phyloP scores from a whole-genome alignment of 768 basidiomycete species.

The Trametes punicea region DNA sequence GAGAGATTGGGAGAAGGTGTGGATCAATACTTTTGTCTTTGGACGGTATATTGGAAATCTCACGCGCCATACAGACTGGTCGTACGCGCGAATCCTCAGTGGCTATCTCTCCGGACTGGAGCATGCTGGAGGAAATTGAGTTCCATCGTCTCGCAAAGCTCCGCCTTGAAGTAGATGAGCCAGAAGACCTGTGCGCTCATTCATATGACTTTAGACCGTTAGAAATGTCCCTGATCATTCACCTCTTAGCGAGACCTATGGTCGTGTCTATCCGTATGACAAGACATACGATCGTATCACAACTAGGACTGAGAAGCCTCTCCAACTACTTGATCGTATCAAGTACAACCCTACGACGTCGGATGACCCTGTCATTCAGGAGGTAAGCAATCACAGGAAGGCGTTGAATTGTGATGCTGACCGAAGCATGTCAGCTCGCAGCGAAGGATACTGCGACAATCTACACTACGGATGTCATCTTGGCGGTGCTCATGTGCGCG shows the following conservation, averaged over 20 bases:
- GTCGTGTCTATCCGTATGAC: conserved; percentile 89
- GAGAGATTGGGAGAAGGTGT: conserved; percentile 94
- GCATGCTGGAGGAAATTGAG: conserved; percentile 96
- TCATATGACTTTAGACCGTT: background rate
- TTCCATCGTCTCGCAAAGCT: conserved; percentile 90
- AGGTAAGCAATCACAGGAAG: conserved; percentile 44
- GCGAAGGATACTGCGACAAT: conserved; percentile 78
- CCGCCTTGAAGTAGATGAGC: conserved; percentile 90
- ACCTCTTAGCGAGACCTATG: conserved; percentile 70
- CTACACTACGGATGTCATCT: conserved; percentile 93
- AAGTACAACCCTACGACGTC: conserved; percentile 98
- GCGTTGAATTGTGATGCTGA: background rate
- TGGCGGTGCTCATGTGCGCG: conserved; percentile 94
- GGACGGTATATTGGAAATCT: background rate
- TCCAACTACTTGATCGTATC: conserved; percentile 91
- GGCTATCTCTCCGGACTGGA: conserved; percentile 88
- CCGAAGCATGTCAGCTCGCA: conserved; percentile 53
- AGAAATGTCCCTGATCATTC: background rate
- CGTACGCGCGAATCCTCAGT: conserved; percentile 91
- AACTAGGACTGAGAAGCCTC: conserved; percentile 86
- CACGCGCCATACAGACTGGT: conserved; percentile 49
- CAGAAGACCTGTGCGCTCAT: conserved; percentile 75
- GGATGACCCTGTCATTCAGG: conserved; percentile 95
- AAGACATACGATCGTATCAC: conserved; percentile 94
- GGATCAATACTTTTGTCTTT: conserved; percentile 9